phyloP scores from a whole-genome alignment of 129 eudicot genomes.

The Saussurea involucrata region DNA sequence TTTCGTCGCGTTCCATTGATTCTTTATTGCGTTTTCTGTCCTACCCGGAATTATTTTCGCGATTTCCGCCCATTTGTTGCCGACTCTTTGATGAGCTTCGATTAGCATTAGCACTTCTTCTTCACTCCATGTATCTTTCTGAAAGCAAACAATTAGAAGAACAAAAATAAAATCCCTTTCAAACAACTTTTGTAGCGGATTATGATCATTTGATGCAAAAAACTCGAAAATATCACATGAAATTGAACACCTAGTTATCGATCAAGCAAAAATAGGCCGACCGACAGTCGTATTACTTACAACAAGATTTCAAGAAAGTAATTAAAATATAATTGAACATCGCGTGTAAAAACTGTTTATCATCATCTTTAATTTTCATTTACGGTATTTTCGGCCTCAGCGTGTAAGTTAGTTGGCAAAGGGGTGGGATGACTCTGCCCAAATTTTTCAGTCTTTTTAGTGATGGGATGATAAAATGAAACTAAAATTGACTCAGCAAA shows the following conservation, averaged over 20 bases:
- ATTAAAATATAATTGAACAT: not conserved
- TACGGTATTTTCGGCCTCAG: too few relatives aligned
- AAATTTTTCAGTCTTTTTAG: too few relatives aligned
- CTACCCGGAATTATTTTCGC: conserved; percentile 69
- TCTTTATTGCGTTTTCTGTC: conserved; percentile 71
- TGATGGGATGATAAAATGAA: not conserved
- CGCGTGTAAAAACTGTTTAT: not conserved
- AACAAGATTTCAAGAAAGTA: not conserved
- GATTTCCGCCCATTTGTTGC: conserved; percentile 79
- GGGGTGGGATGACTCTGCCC: too few relatives aligned
- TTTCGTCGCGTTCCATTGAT: conserved; percentile 83
- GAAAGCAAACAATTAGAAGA: not conserved
- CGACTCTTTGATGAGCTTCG: conserved; percentile 48
- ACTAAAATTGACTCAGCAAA: not conserved
- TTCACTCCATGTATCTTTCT: conserved; percentile 78
- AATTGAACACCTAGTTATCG: not conserved
- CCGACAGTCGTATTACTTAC: not conserved
- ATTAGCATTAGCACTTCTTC: conserved; percentile 64
- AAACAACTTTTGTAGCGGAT: not conserved
- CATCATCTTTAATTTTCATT: not conserved
- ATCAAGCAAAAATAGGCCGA: not conserved
- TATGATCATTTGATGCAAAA: conserved; percentile 7
- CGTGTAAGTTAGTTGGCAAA: too few relatives aligned
- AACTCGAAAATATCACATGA: not conserved
- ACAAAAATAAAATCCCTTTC: not conserved